phyloP scores from a whole-genome alignment of 306 rosid species.

The Vigna radiata region DNA sequence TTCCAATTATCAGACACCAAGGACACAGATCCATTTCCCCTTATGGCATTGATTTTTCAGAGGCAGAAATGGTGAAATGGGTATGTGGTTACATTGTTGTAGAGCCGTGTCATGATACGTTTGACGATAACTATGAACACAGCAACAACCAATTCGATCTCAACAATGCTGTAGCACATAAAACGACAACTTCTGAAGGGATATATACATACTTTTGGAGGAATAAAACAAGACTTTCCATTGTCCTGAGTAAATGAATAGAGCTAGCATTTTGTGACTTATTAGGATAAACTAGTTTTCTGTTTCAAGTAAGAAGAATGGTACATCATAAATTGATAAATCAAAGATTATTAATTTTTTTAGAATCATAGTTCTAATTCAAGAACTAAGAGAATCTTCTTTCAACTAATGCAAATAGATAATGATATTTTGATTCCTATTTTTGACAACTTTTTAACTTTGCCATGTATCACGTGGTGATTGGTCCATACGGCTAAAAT shows the following conservation, averaged over 20 bases:
- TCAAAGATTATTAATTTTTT: too few relatives aligned
- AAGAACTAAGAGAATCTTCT: too few relatives aligned
- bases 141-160: slow-evolving; percentile 6
- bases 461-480: too few relatives aligned
- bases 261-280: neutral
- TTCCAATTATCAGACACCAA: slow-evolving; percentile 38
- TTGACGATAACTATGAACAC: slow-evolving; percentile 47
- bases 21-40: slow-evolving; percentile 27
- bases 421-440: accelerated
- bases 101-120: neutral
- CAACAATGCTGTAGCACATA: slow-evolving; percentile 43
- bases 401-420: too few relatives aligned
- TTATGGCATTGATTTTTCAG: neutral
- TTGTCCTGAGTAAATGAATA: slow-evolving; percentile 3
- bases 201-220: neutral
- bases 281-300: neutral
- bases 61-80: slow-evolving; percentile 1
- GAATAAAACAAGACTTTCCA: neutral
- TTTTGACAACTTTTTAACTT: too few relatives aligned
- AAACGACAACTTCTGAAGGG: slow-evolving; percentile 1
- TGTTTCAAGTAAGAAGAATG: neutral
- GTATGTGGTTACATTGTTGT: slow-evolving; percentile 3
- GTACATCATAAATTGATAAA: too few relatives aligned
- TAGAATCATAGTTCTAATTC: too few relatives aligned
- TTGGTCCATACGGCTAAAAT: too few relatives aligned